Evolutionary conservation across 2,329 filamentous ascomycete species (phyloP).

Genomic region (Didymella lethalis): DNA sequence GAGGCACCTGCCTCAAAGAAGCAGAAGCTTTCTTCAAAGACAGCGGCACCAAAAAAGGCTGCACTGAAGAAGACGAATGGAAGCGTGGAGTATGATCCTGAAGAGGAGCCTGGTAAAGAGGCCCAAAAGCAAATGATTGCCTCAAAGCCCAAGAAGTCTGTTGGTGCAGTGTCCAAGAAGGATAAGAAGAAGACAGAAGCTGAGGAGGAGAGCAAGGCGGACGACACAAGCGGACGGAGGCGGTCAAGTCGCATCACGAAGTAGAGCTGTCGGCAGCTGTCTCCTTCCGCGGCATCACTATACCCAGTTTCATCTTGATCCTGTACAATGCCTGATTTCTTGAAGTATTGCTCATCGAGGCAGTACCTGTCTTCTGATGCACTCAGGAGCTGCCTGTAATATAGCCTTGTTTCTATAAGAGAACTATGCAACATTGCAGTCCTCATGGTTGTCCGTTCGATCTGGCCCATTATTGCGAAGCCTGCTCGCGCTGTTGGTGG

Average conservation of each 20-base stretch:
- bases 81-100: neutral
- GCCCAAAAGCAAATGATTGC: constrained; percentile 22
- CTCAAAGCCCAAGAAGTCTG: constrained; percentile 36
- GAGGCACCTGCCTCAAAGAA: constrained; percentile 37
- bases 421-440: no score
- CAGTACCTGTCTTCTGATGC: neutral
- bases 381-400: no score
- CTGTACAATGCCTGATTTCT: no score
- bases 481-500: neutral
- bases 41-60: neutral
- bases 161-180: constrained; percentile 24
- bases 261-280: constrained; percentile 1
- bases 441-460: neutral
- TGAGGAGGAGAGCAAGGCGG: constrained; percentile 22
- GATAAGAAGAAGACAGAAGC: constrained; percentile 20
- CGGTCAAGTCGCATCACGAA: constrained; percentile 36
- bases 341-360: neutral
- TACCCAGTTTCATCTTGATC: no score
- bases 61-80: neutral
- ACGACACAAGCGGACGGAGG: constrained; percentile 29
- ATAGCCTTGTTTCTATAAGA: no score
- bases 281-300: neutral
- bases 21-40: constrained; percentile 27
- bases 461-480: no score
- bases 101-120: neutral